These are phyloP conservation scores for Dimocarpus longan DNA, from an alignment of 345 rosid species.

Conservation along the genomic window DNA sequence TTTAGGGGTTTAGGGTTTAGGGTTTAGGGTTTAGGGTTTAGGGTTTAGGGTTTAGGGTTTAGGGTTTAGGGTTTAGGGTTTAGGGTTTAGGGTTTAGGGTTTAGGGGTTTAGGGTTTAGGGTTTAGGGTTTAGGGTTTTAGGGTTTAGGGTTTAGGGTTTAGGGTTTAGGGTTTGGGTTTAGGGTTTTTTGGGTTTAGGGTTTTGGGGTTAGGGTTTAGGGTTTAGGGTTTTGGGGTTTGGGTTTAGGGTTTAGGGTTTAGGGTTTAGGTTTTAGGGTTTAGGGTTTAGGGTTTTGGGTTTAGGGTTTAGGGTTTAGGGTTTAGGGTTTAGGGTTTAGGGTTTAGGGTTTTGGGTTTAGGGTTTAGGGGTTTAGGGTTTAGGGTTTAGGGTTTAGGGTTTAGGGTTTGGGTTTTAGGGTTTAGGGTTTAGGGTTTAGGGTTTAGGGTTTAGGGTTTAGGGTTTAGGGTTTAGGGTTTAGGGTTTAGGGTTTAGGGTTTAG, in stretches of 20 bases:
- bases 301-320: conserved; percentile 20
- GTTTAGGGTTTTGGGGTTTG: conserved; percentile 26
- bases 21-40: conserved; percentile 20
- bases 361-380: too few relatives aligned
- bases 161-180: conserved; percentile 22
- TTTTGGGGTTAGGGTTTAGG: conserved; percentile 27
- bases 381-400: conserved; percentile 22
- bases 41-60: conserved; percentile 21
- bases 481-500: conserved; percentile 30
- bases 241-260: conserved; percentile 25
- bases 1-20: too few relatives aligned
- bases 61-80: conserved; percentile 22
- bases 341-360: conserved; percentile 16
- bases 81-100: conserved; percentile 20
- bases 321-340: conserved; percentile 23
- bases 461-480: conserved; percentile 29
- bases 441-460: conserved; percentile 20
- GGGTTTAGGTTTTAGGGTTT: conserved; percentile 17
- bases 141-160: conserved; percentile 19
- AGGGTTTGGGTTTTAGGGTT: conserved; percentile 18
- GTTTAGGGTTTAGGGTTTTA: conserved; percentile 7
- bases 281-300: conserved; percentile 23
- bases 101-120: too few relatives aligned
- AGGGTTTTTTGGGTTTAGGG: conserved; percentile 25
- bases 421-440: conserved; percentile 14